Base-by-base conservation (phyloP, 2,329 filamentous ascomycete genomes). In the Fusarium austroafricanum region DNA sequence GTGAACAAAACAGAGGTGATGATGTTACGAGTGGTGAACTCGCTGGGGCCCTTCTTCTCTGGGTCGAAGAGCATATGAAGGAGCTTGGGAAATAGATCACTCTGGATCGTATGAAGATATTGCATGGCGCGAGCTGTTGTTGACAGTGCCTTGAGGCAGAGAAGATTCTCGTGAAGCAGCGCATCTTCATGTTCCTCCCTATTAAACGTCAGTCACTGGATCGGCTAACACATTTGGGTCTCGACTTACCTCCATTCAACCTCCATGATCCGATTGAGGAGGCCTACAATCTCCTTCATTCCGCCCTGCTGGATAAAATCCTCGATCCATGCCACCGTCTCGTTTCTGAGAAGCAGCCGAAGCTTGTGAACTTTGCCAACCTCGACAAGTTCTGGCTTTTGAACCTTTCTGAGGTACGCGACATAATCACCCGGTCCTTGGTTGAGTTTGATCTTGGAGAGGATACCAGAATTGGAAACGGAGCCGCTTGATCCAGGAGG, bases 311-410 rank as follows among this genome's bases (percentile, higher is more conserved):
- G 86, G 71, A 98, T 93, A 77, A 98, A 99, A 14, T 90, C 87
- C 76, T 98, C 93, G 5, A 96, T 96, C 96, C 96, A 99, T 14
- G 91, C 88, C 8, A 99, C 93, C 0, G 95, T 97, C 82, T 99
- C 96, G 75, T 98, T 98, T 18, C 96, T 89, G 53, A 99, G 84
- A 52, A 98, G 81, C 20, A 97, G 85, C 15, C 95, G 89, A 44
- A 99, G 85, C 80, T 98, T 98, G 81, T 98, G 96, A 35, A 99
- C 82, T 77, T 96, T 95, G 43, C 94, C 94, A n/a, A 98, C 92
- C 77, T 98, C 95, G 11, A 97, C 90, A 38, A 89, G 83, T 73
- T 96, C 88, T 0, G 94, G 94, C 79, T 93, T 91, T 70, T 90
- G 90, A 2, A 92, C 90, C 78, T 93, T 94, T 73, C 88, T 87